A percentile compares a stretch with the other conserved stretches of the same genome.
Conservation (phyloP, 2,329 filamentous ascomycete species). For the Fusarium xyrophilum region DNA sequence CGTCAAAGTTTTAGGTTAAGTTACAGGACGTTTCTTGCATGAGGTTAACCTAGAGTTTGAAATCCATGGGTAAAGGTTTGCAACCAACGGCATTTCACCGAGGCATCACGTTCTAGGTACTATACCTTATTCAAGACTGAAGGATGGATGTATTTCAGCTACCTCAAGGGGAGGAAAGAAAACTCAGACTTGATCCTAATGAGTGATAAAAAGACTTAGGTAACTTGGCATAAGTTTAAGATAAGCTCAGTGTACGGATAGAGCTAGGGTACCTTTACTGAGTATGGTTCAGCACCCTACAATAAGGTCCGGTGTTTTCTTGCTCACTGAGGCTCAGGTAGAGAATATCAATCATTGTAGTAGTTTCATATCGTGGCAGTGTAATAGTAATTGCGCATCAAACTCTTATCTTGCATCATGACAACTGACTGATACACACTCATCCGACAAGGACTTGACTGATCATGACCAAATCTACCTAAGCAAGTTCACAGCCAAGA, state of each 20-base stretch:
- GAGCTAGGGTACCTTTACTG: too few relatives aligned
- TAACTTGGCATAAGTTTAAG: too few relatives aligned
- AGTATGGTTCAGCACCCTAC: too few relatives aligned
- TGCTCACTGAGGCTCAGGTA: not conserved
- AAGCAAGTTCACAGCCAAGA: not conserved
- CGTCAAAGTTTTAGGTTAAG: not conserved
- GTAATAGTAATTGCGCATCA: not conserved
- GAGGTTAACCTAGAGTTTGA: conserved; percentile 8
- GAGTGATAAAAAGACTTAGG: too few relatives aligned
- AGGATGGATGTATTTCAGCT: not conserved
- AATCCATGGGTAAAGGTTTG: not conserved
- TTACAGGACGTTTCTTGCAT: conserved; percentile 3
- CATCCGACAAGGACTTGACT: not conserved
- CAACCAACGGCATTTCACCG: not conserved
- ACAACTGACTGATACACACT: not conserved
- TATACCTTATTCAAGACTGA: too few relatives aligned
- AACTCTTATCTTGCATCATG: not conserved
- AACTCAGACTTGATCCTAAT: too few relatives aligned
- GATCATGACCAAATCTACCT: not conserved
- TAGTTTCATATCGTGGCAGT: not conserved
- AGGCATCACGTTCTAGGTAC: too few relatives aligned
- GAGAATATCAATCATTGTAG: not conserved
- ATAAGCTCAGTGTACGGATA: too few relatives aligned
- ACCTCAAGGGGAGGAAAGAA: too few relatives aligned
- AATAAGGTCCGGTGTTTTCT: too few relatives aligned